phyloP scores from a whole-genome alignment of 2,329 filamentous ascomycete species.

The Colletotrichum echinochloae region DNA sequence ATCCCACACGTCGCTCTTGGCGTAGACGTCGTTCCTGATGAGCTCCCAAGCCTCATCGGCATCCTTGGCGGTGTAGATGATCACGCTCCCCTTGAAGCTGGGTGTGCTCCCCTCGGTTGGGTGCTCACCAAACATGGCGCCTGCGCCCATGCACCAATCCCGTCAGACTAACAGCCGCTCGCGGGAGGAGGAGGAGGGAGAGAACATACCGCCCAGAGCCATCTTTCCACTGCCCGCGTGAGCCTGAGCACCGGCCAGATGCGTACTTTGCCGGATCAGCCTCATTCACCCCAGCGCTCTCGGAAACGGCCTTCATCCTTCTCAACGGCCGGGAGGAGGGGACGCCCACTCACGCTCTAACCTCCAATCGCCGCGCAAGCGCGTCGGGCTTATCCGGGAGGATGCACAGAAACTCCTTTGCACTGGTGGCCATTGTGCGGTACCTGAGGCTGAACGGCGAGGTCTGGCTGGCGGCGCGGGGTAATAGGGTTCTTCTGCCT shows the following conservation, averaged over 20 bases:
- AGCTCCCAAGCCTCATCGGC: slow-evolving; percentile 42
- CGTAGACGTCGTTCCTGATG: slow-evolving; percentile 43
- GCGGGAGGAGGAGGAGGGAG: background rate
- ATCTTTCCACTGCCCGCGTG: slow-evolving; percentile 41
- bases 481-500: slow-evolving; percentile 14
- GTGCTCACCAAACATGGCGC: slow-evolving; percentile 36
- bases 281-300: background rate
- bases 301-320: background rate
- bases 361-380: slow-evolving; percentile 31
- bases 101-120: slow-evolving; percentile 24
- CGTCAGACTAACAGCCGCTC: background rate
- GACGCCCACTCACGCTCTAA: slow-evolving; percentile 22
- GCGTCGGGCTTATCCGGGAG: slow-evolving; percentile 38
- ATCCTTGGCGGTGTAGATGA: slow-evolving; percentile 27
- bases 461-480: background rate
- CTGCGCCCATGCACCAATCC: background rate
- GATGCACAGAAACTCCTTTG: slow-evolving; percentile 39
- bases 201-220: slow-evolving; percentile 36
- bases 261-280: slow-evolving; percentile 7
- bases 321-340: background rate
- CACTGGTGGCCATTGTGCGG: slow-evolving; percentile 34
- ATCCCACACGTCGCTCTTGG: slow-evolving; percentile 43
- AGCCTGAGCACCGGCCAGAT: slow-evolving; percentile 38
- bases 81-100: slow-evolving; percentile 30
- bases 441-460: slow-evolving; percentile 11